Evolutionary conservation across 352 stramenopile species (phyloP), one percentile per base, ranked within the genome.

Genomic region (Globisporangium splendens): DNA sequence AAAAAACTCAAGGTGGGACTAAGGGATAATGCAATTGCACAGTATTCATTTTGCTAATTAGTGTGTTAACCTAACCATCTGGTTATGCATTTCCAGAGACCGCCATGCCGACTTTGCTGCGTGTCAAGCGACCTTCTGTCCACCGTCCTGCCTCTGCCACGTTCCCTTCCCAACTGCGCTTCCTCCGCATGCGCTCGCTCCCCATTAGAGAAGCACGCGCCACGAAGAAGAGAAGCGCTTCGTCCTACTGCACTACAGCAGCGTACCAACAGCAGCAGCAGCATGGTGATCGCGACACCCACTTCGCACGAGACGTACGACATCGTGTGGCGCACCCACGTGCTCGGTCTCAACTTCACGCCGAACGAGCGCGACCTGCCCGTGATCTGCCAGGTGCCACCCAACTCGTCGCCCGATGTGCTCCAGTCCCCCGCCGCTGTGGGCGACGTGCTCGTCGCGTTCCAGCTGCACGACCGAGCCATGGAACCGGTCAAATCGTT

Each of bases 331-430:
- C 60, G 69, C 39, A 64, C 75, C 14, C 73, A 75, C 49, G 61
- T 69, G 38, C 65, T 92, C 18, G 76, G 77, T 18, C 53, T 92
- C 62, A 75, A 77, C 67, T 92, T 92, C 71, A 92, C 82, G 55
- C 82, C 79, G 51, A 85, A 87, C 51, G 75, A 86, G 43, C 71
- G 67, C 44, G 77, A 87, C 58, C 55, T 73, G 35, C 74, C 82
- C 2, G 78, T 92, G n/a, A 68, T 92, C n/a, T 90, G 79, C 52
- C 75, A 89, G 70, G 68, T 90, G 55, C 78, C 77, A 10, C 53
- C 59, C 28, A 77, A 57, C 54, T 69, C 73, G 10, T 83, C 66
- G 33, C 62, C 79, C n/a, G 58, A 68, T 13, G 69, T 92, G 47
- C 60, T 82, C 35, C 68, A 70, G 50, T 86, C 77, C 8, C 69